A percentile compares a stretch with the other conserved stretches of the same genome.
Evolutionary conservation across 2,329 filamentous ascomycete genomes (phyloP).

Genomic region (Amylocarpus encephaloides): DNA sequence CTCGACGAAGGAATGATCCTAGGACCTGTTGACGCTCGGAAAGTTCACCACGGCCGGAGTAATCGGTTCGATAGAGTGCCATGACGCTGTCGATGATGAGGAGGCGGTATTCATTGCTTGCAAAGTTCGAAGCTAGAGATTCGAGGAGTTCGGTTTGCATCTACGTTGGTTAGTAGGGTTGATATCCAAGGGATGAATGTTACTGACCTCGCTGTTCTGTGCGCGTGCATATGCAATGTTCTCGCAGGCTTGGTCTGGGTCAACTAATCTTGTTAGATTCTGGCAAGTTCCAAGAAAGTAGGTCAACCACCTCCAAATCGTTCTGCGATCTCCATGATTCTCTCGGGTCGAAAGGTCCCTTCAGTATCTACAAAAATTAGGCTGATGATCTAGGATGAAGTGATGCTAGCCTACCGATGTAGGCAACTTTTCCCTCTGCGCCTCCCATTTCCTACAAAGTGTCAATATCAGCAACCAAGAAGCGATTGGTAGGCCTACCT

Average conservation of each 20-base stretch:
- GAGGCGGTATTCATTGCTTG: slow-evolving; percentile 57
- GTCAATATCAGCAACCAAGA: neutral
- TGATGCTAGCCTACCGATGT: slow-evolving; percentile 45
- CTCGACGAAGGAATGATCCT: slow-evolving; percentile 56
- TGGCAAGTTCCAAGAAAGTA: neutral
- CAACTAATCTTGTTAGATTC: slow-evolving; percentile 34
- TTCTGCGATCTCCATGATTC: slow-evolving; percentile 61
- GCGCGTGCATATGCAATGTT: slow-evolving; percentile 62
- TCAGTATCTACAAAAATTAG: slow-evolving; percentile 42
- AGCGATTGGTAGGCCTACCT: slow-evolving; percentile 25
- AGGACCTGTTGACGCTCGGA: slow-evolving; percentile 64
- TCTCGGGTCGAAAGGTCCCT: slow-evolving; percentile 60
- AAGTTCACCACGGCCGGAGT: slow-evolving; percentile 59
- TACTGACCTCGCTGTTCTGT: slow-evolving; percentile 51
- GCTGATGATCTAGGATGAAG: neutral
- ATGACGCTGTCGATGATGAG: slow-evolving; percentile 66
- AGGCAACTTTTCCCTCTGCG: slow-evolving; percentile 62
- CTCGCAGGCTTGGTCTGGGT: slow-evolving; percentile 53
- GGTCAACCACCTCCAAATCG: slow-evolving; percentile 45
- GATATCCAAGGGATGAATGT: neutral
- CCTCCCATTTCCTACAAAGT: slow-evolving; percentile 50
- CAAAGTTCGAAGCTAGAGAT: slow-evolving; percentile 53
- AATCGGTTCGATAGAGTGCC: slow-evolving; percentile 63
- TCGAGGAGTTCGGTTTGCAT: slow-evolving; percentile 56
- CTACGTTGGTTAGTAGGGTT: slow-evolving; percentile 27